Evolutionary conservation across 179 eudicot species (phyloP).

Genomic region (Drosera spatulata): DNA sequence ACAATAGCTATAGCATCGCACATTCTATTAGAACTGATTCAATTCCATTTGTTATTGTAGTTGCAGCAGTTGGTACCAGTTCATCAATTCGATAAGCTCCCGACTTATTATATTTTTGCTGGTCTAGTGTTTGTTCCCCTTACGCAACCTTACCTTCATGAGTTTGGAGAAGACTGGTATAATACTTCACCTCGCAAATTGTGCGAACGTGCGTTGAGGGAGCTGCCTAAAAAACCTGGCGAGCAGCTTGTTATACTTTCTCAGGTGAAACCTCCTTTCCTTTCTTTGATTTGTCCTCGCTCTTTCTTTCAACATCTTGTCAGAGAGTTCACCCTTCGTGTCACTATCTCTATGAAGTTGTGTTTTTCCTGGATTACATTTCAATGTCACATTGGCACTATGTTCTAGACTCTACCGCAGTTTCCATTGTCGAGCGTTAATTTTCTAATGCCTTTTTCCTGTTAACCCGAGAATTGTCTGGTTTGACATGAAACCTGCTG

Average conservation of each 20-base stretch:
- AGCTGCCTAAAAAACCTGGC: conserved; percentile 62
- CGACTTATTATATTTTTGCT: conserved; percentile 88
- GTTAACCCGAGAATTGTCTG: no score
- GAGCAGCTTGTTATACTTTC: conserved; percentile 86
- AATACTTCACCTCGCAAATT: conserved; percentile 86
- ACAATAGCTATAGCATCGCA: no score
- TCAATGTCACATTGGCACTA: no score
- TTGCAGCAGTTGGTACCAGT: conserved; percentile 76
- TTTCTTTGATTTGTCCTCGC: neutral
- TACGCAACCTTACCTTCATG: conserved; percentile 93
- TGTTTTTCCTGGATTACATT: no score
- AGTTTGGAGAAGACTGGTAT: conserved; percentile 97
- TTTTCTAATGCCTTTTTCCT: no score
- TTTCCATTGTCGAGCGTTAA: no score
- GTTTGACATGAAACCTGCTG: no score
- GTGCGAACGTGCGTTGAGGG: conserved; percentile 82
- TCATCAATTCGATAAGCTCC: conserved; percentile 86
- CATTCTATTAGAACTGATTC: no score
- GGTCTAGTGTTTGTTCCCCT: conserved; percentile 84
- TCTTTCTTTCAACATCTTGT: no score
- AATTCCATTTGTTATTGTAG: conserved; percentile 41
- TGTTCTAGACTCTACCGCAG: no score
- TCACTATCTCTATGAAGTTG: no score
- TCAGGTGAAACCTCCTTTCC: conserved; percentile 37
- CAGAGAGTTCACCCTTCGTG: no score